These are phyloP conservation scores for Bipolaris cookei DNA, from an alignment of 2,329 filamentous ascomycete species.

Conservation along the genomic window DNA sequence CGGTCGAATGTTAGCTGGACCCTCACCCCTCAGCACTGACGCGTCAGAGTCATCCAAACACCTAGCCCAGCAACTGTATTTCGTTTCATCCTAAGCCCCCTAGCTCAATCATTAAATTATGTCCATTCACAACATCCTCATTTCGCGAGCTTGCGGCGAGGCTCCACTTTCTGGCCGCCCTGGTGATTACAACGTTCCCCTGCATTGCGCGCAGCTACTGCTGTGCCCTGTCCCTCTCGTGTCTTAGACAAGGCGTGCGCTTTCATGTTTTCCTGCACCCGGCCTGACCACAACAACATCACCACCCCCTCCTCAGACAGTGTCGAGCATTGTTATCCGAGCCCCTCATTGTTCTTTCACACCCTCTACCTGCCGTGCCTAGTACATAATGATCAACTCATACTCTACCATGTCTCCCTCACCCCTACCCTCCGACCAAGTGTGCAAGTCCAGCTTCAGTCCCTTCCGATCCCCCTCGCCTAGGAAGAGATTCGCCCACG, in stretches of 20 bases:
- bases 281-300: constrained; percentile 16
- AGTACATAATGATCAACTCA: constrained; percentile 27
- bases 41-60: constrained; percentile 7
- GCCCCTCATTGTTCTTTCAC: constrained; percentile 17
- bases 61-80: constrained; percentile 10
- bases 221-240: constrained; percentile 17
- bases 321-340: constrained; percentile 5
- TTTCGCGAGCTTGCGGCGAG: constrained; percentile 17
- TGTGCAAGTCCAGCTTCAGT: constrained; percentile 29
- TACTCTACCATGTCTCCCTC: constrained; percentile 21
- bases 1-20: constrained; percentile 4
- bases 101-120: constrained; percentile 12
- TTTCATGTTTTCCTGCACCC: constrained; percentile 19
- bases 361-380: constrained; percentile 6
- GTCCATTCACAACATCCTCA: constrained; percentile 21
- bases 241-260: constrained; percentile 24
- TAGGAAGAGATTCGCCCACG: constrained; percentile 27
- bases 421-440: constrained; percentile 23
- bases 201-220: constrained; percentile 20
- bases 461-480: constrained; percentile 22
- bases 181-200: constrained; percentile 30
- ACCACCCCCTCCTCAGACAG: constrained; percentile 10
- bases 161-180: constrained; percentile 20
- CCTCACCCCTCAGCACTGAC: constrained; percentile 12
- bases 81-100: constrained; percentile 19